These are phyloP conservation scores for Chrysanthemum seticuspe DNA, from an alignment of 129 eudicot species.

Conservation along the genomic window DNA sequence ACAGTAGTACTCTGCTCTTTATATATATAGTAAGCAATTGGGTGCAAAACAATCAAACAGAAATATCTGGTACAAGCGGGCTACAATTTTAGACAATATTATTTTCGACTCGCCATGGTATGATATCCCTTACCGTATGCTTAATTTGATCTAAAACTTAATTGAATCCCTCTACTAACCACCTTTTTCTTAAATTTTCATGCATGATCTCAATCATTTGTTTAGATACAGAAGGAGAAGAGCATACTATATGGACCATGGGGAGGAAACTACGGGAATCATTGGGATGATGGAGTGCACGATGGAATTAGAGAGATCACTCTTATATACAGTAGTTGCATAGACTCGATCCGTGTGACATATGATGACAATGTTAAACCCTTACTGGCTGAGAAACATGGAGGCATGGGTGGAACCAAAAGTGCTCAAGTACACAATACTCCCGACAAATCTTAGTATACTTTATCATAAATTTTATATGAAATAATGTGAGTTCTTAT, in stretches of 20 bases:
- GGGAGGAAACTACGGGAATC: constrained; percentile 52
- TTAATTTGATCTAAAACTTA: neutral
- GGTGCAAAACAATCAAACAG: too few relatives aligned
- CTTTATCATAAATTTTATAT: neutral
- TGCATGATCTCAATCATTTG: neutral
- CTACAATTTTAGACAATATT: too few relatives aligned
- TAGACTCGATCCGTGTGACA: constrained; percentile 46
- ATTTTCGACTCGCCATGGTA: too few relatives aligned
- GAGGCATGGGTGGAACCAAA: constrained; percentile 52
- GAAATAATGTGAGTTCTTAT: neutral
- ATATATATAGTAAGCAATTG: too few relatives aligned
- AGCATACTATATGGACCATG: constrained; percentile 38
- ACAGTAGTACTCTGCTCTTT: too few relatives aligned
- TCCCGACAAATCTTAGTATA: neutral
- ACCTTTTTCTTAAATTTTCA: neutral
- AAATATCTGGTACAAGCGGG: too few relatives aligned
- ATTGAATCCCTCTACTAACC: neutral
- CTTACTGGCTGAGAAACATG: constrained; percentile 46
- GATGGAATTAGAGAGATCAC: constrained; percentile 41
- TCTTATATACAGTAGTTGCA: constrained; percentile 42
- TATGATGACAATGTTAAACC: constrained; percentile 44
- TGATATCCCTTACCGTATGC: neutral
- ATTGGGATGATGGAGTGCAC: constrained; percentile 37
- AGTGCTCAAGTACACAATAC: constrained; percentile 32
- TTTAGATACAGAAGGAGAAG: constrained; percentile 8